Base-by-base conservation (phyloP, 805 yeast species). In the Kluyveromyces starmeri region DNA sequence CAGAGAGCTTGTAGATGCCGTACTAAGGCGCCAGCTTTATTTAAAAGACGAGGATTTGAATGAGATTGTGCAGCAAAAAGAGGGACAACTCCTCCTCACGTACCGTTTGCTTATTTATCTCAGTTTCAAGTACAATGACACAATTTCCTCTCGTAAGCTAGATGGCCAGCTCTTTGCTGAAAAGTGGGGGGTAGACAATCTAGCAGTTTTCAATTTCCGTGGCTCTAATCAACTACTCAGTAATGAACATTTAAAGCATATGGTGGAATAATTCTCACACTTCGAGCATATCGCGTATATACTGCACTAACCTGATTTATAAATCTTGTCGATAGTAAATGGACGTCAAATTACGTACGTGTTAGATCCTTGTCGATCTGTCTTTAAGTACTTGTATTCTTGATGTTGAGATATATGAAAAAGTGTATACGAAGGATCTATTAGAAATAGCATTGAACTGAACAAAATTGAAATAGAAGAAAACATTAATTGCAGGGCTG, bases 1-100 rank as follows among this genome's bases (percentile, higher is more conserved):
- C 19, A 62, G 62, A 39, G 86, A 80, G 50, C 48, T 78, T 22
- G 57, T 75, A 2, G 53, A 63, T 28, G 68, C 74, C 5, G 70
- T 81, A 41, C 44, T 75, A 26, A 76, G 73, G 40, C 63, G 86
- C 37, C 76, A 75, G 18, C 53, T 79, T 28, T 60, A 75, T 11
- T 62, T 64, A 39, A 36, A 42, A 10, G 47, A 38, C 1, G 64
- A 57, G 16, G 59, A 62, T 34, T 28, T 62, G 16, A 40, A 55
- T 40, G 38, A 35, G 27, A 36, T 65, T 44, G 63, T 60, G 5
- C 39, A 56, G 14, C 55, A 60, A 28, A 55, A 55, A 10, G 42
- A 60, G 14, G 61, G 70, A 19, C 36, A 61, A 24, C 53, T 61
- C 27, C 44, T 73, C 15, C 47, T 70, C 15, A 50, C 61, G 24